Evolutionary conservation across 768 basidiomycete genomes (phyloP).

Genomic region (Calocybe indica): DNA sequence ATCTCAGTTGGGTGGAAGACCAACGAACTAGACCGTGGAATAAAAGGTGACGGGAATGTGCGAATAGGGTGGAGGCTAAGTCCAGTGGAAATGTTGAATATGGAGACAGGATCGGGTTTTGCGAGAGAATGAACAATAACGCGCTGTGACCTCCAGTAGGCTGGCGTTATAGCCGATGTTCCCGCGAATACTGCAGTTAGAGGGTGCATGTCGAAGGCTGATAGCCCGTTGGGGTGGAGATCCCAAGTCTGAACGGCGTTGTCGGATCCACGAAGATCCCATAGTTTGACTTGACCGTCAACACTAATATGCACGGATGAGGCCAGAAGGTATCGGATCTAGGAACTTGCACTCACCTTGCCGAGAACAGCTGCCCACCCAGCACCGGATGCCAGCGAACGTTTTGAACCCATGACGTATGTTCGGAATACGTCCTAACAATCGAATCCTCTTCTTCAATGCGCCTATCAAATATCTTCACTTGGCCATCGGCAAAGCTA

Average conservation of each 20-base stretch:
- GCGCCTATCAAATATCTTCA: conserved; percentile 91
- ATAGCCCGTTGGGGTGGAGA: conserved; percentile 64
- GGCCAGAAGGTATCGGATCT: neutral
- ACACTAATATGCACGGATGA: conserved; percentile 38
- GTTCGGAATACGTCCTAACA: conserved; percentile 69
- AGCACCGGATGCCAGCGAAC: conserved; percentile 77
- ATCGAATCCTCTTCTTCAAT: conserved; percentile 78
- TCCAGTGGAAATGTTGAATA: conserved; percentile 47
- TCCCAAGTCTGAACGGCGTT: conserved; percentile 57
- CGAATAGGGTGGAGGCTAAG: conserved; percentile 51
- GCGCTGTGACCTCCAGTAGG: conserved; percentile 64
- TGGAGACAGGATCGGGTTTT: conserved; percentile 31
- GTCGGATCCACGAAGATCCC: conserved; percentile 75
- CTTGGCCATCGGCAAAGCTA: conserved; percentile 87
- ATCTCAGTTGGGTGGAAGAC: conserved; percentile 85
- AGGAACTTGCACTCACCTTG: conserved; percentile 51
- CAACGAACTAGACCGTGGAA: conserved; percentile 58
- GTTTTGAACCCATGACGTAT: conserved; percentile 86
- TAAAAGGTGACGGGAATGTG: conserved; percentile 48
- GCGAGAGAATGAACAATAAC: conserved; percentile 54
- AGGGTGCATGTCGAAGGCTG: conserved; percentile 83
- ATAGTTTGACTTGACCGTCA: conserved; percentile 86
- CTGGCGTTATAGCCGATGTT: conserved; percentile 52
- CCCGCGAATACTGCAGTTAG: conserved; percentile 79
- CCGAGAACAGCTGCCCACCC: conserved; percentile 72